phyloP scores from a whole-genome alignment of 257 asterid species.

The Primulina huaijiensis region DNA sequence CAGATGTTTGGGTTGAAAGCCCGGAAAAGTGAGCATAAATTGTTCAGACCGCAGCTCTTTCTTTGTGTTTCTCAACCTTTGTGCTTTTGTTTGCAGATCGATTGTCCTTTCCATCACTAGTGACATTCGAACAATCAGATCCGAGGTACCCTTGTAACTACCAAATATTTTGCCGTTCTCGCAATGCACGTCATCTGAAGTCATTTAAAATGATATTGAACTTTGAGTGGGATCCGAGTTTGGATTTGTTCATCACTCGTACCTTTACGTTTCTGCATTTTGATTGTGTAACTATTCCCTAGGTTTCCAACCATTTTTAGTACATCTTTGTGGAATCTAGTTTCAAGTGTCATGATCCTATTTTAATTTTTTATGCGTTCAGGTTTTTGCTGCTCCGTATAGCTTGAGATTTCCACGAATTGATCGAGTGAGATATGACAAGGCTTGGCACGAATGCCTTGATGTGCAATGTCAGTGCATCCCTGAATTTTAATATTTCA shows the following conservation, averaged over 20 bases:
- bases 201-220: constrained; percentile 4
- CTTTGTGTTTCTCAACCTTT: constrained; percentile 29
- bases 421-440: constrained; percentile 89
- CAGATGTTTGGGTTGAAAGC: constrained; percentile 98
- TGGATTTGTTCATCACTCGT: neutral
- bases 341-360: constrained; percentile 16
- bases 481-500: constrained; percentile 17
- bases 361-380: constrained; percentile 25
- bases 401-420: constrained; percentile 97
- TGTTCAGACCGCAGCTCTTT: constrained; percentile 2
- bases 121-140: constrained; percentile 90
- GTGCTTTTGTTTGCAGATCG: constrained; percentile 51
- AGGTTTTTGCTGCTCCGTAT: constrained; percentile 98
- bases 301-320: constrained; percentile 6
- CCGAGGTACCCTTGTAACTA: constrained; percentile 60
- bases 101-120: constrained; percentile 84
- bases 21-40: constrained; percentile 74
- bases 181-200: constrained; percentile 4
- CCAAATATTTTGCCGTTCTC: constrained; percentile 12
- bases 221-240: constrained; percentile 9
- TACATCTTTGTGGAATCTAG: constrained; percentile 8
- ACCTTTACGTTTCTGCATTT: neutral
- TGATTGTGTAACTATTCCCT: constrained; percentile 9
- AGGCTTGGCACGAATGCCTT: constrained; percentile 98
- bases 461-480: constrained; percentile 79